phyloP scores from a whole-genome alignment of 352 stramenopile genomes.

The Phytophthora chlamydospora region DNA sequence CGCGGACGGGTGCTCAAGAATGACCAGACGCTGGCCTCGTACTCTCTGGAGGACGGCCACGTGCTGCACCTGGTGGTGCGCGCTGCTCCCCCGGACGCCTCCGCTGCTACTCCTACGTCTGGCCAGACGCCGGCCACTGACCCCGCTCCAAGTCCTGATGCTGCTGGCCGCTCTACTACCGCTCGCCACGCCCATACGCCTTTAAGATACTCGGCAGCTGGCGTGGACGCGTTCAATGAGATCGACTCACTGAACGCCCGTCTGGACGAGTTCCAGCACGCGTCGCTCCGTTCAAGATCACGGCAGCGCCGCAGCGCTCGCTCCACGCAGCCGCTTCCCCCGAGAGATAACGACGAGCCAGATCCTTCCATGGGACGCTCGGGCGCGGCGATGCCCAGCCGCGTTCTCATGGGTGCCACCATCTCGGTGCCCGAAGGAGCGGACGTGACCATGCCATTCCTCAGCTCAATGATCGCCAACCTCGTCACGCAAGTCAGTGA shows the following conservation, averaged over 20 bases:
- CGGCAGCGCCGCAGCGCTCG: slow-evolving; percentile 14
- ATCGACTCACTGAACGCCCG: slow-evolving; percentile 17
- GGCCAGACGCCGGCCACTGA: slow-evolving; percentile 28
- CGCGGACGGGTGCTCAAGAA: slow-evolving; percentile 89
- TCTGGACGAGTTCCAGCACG: slow-evolving; percentile 23
- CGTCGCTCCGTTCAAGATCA: slow-evolving; percentile 19
- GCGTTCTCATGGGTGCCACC: slow-evolving; percentile 77
- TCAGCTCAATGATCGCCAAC: slow-evolving; percentile 85
- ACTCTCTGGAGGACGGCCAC: slow-evolving; percentile 83
- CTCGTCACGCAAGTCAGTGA: slow-evolving; percentile 62
- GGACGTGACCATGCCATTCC: slow-evolving; percentile 80
- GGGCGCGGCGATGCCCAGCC: slow-evolving; percentile 25
- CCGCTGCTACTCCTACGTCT: slow-evolving; percentile 1
- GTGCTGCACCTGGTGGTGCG: slow-evolving; percentile 82
- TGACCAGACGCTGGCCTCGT: slow-evolving; percentile 72
- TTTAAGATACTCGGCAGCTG: neutral
- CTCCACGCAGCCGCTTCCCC: slow-evolving; percentile 11
- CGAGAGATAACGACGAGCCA: slow-evolving; percentile 73
- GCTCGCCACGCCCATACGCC: neutral
- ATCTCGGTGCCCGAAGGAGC: slow-evolving; percentile 71
- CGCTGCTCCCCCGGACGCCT: slow-evolving; percentile 45
- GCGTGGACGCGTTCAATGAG: slow-evolving; percentile 1
- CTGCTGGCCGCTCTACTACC: neutral
- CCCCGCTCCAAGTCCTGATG: slow-evolving; percentile 4
- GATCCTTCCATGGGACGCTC: slow-evolving; percentile 51